A percentile compares a stretch with the other conserved stretches of the same genome.
phyloP scores from a whole-genome alignment of 1,139 yeast species.

The Blastobotrys capitulatus region DNA sequence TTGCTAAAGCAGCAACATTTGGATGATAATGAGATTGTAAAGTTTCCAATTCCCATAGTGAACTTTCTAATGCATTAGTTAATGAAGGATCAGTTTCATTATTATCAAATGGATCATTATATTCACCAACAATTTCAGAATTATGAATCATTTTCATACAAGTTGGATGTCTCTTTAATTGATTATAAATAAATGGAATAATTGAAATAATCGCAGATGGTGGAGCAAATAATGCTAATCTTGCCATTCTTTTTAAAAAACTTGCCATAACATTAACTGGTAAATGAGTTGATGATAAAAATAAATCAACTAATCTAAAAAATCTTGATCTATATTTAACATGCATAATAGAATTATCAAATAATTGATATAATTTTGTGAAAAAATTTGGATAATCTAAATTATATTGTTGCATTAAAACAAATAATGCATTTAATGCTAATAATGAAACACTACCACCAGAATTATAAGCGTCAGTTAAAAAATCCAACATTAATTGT shows the following conservation, averaged over 20 bases:
- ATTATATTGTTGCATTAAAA: constrained; percentile 73
- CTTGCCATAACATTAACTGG: constrained; percentile 83
- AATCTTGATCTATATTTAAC: constrained; percentile 82
- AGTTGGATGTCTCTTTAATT: constrained; percentile 84
- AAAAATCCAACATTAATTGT: constrained; percentile 82
- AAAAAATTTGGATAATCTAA: constrained; percentile 92
- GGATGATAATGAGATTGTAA: constrained; percentile 91
- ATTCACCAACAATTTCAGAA: constrained; percentile 30
- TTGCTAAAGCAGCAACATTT: constrained; percentile 86
- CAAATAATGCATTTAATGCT: constrained; percentile 83
- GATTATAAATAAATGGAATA: constrained; percentile 86
- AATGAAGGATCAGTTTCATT: constrained; percentile 65
- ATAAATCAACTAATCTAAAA: constrained; percentile 78
- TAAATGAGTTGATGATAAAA: constrained; percentile 81
- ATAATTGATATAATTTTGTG: constrained; percentile 69
- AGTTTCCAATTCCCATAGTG: constrained; percentile 87
- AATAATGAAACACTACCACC: constrained; percentile 71
- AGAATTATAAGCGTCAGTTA: constrained; percentile 75
- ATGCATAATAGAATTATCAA: constrained; percentile 67
- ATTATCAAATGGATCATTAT: constrained; percentile 62
- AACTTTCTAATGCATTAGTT: constrained; percentile 76
- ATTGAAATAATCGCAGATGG: constrained; percentile 86
- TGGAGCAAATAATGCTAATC: constrained; percentile 71
- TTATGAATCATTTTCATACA: constrained; percentile 87
- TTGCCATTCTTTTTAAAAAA: constrained; percentile 74